Evolutionary conservation across 805 yeast species (phyloP).

Genomic region (Wickerhamomyces bovis): DNA sequence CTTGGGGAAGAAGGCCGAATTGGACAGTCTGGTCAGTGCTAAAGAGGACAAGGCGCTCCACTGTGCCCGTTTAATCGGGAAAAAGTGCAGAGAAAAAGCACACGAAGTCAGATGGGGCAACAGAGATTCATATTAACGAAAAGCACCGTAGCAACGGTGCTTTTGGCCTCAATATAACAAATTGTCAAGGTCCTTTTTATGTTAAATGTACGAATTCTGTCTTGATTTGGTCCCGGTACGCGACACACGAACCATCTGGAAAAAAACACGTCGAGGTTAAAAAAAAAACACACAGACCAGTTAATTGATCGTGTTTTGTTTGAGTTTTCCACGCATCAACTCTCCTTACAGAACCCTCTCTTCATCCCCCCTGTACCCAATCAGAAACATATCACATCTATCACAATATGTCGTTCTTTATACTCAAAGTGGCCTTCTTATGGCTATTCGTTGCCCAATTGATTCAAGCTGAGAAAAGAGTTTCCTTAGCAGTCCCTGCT

Average conservation of each 20-base stretch:
- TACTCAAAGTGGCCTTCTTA: not conserved
- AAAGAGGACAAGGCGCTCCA: not conserved
- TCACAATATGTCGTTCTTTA: not conserved
- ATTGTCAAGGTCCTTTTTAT: too few relatives aligned
- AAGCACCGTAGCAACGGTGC: too few relatives aligned
- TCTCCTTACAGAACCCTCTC: not conserved
- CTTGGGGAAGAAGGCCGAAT: slow-evolving; percentile 53
- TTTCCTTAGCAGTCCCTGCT: slow-evolving; percentile 24
- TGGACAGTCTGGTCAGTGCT: slow-evolving; percentile 32
- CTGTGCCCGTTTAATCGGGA: not conserved
- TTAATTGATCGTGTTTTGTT: not conserved
- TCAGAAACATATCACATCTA: not conserved
- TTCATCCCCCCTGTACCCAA: not conserved
- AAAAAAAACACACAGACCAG: not conserved
- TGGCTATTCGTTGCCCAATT: not conserved
- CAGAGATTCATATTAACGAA: not conserved
- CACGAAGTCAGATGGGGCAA: not conserved
- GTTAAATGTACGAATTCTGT: not conserved
- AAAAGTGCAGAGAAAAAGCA: not conserved
- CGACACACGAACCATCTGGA: not conserved
- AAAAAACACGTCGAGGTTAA: not conserved
- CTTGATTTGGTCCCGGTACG: not conserved
- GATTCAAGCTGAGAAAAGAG: slow-evolving; percentile 16
- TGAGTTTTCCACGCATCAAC: not conserved
- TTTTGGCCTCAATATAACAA: too few relatives aligned